Base-by-base conservation (phyloP, 78 protist genomes). In the Pelomyxa schiedti region DNA sequence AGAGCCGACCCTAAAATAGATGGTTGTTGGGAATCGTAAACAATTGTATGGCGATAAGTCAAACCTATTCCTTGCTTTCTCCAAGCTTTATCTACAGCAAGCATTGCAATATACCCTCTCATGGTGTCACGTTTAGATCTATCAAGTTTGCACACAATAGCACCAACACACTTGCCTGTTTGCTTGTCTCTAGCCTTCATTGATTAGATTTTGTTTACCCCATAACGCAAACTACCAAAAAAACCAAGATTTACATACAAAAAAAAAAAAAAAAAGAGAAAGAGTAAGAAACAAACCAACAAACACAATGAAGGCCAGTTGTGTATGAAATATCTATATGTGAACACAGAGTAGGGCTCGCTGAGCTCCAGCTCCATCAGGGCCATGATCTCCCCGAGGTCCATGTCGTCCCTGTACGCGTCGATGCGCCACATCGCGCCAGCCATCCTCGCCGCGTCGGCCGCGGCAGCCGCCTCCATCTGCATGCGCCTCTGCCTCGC, bases 281-380 rank as follows among this genome's bases (percentile, higher is more conserved):
- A n/a, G n/a, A n/a, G n/a, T n/a, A n/a, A n/a, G 3, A 2, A 28
- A 2, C 1, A 8, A n/a, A 52, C 92, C 75, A 80, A 2, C 2
- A 52, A 3, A 9, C 75, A 39, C n/a, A 81, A 81, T 5, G 79
- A 24, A 2, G 93, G 90, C 92, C 92, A 92, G 35, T 22, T 24
- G 43, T 72, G 2, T 52, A 91, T 4, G 69, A 93, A 93, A 74
- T 87, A 91, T 1, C 92, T 66, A 65, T 91, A 93, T 0, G 96
- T 93, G 70, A 77, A 93, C 70, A 89, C 38, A 29, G 81, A 47
- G 87, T 93, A 93, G 22, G 96, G 96, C 83, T 93, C 96, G n/a
- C 80, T 58, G 9, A 93, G 83, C 30, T 83, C 86, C 32, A 8
- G 29, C 1, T 16, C 53, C 40, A 86, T 83, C 64, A 88, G 30